These are phyloP conservation scores for Trapa incisa DNA, from an alignment of 345 rosid genomes.

Conservation along the genomic window DNA sequence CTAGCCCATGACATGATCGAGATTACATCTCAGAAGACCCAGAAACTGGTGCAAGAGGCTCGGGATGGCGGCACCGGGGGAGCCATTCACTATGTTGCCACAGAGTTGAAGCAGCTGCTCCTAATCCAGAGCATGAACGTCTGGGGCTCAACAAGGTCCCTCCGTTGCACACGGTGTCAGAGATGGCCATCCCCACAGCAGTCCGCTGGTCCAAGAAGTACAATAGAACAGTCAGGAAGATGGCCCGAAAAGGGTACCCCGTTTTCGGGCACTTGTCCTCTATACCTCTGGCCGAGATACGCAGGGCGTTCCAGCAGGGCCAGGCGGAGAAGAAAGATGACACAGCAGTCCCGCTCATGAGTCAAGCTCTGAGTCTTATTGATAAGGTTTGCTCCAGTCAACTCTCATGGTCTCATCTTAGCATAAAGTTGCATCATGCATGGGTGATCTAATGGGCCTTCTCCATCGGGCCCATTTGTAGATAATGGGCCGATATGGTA, in stretches of 20 bases:
- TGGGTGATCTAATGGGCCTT: too few relatives aligned
- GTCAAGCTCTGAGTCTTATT: constrained; percentile 46
- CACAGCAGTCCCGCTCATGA: constrained; percentile 8
- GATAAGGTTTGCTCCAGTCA: not conserved
- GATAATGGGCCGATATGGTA: too few relatives aligned
- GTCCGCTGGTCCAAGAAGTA: constrained; percentile 40
- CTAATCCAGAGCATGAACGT: constrained; percentile 37
- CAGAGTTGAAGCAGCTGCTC: constrained; percentile 41
- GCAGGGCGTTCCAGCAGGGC: constrained; percentile 37
- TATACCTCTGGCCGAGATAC: constrained; percentile 62
- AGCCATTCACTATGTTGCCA: constrained; percentile 33
- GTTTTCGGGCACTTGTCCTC: constrained; percentile 40
- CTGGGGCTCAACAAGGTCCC: constrained; percentile 43
- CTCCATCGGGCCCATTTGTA: too few relatives aligned
- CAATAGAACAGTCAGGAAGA: constrained; percentile 28
- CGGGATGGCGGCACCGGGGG: constrained; percentile 47
- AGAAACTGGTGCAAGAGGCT: constrained; percentile 37
- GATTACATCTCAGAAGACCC: constrained; percentile 33
- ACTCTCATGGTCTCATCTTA: too few relatives aligned
- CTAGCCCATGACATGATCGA: constrained; percentile 27
- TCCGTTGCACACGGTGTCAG: constrained; percentile 35
- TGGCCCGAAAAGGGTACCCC: constrained; percentile 50
- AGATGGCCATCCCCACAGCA: constrained; percentile 42
- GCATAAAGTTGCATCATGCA: too few relatives aligned
- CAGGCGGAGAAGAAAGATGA: constrained; percentile 24